Conservation (phyloP, 106 monocot species). For the Dioscorea dumetorum region DNA sequence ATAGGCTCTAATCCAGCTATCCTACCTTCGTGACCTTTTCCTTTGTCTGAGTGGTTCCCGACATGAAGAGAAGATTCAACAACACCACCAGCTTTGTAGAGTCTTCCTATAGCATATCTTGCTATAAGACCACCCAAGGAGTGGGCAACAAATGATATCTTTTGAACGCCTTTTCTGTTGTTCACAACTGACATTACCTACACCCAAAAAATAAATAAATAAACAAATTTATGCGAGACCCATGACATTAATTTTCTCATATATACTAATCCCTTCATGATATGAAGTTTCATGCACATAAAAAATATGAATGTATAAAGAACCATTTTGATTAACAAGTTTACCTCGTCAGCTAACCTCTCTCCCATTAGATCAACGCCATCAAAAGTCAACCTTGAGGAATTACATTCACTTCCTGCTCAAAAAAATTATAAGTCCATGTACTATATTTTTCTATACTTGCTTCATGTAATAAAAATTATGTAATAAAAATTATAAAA, state of each 20-base stretch:
- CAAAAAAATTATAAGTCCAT: conserved; percentile 5
- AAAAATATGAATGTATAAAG: background rate
- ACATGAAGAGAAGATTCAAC: conserved; percentile 4
- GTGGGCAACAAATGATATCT: conserved; percentile 91
- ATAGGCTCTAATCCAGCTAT: conserved; percentile 77
- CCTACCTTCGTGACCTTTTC: conserved; percentile 21
- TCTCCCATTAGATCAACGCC: conserved; percentile 93
- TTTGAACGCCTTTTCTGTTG: conserved; percentile 33
- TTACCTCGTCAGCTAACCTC: conserved; percentile 88
- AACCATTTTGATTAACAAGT: background rate
- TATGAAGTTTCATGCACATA: background rate
- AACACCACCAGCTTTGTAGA: conserved; percentile 29
- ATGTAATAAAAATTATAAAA: too few relatives aligned
- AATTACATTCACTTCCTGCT: conserved; percentile 85
- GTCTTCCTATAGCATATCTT: conserved; percentile 85
- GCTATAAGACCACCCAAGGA: conserved; percentile 90
- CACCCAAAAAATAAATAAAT: background rate
- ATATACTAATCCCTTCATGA: too few relatives aligned
- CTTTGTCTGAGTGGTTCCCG: conserved; percentile 12
- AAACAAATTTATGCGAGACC: background rate
- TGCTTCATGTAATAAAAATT: too few relatives aligned
- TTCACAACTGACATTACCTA: conserved; percentile 72
- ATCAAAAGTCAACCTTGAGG: conserved; percentile 72
- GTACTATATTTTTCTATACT: too few relatives aligned
- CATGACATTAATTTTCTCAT: too few relatives aligned